Base-by-base conservation (phyloP, 345 rosid species). In the Eucalyptus sp. region DNA sequence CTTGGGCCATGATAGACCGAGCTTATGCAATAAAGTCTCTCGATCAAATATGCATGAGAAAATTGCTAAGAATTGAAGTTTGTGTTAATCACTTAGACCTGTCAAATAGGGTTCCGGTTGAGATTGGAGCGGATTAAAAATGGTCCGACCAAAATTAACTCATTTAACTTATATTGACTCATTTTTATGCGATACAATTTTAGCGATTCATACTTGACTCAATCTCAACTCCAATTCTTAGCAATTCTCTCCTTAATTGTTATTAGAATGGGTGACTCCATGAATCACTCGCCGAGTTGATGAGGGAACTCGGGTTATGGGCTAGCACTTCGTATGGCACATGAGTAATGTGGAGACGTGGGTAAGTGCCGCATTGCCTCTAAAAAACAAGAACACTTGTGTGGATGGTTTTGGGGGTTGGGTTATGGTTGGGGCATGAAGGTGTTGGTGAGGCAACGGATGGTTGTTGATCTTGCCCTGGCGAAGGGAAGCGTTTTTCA, bases 81-180 rank as follows among this genome's bases (percentile, higher is more conserved):
- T 10, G 29, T 56, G 29, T 56, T 4, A 22, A 56, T 56, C 62
- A 9, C 29, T 56, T 24, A 56, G 62, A 56, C 62, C 0, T 56
- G 62, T 24, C 13, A 9, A 22, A 9, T 56, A 25, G 29, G 62
- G 62, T 24, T 56, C 29, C 20, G 0, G 29, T 56, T 56, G 6
- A 56, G 29, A 22, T 56, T 10, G 13, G 29, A 56, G 10, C 3
- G 62, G 29, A 56, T 56, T 56, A 13, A 56, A 56, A 56, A 56
- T 56, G 1, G 6, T 24, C 62, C 2, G 0, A 56, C 13, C 0
- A 9, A 56, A 56, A 56, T 24, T 56, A 56, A 24, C 29, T 10
- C 29, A 24, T 76, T 76, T n/a, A n/a, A 64, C 18, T 13, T 22
- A 76, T 37, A 76, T 37, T 6, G 5, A 76, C 24, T 10, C 46